Evolutionary conservation across 495 filamentous ascomycete genomes (phyloP).

Genomic region (Tetracladium marchalianum): DNA sequence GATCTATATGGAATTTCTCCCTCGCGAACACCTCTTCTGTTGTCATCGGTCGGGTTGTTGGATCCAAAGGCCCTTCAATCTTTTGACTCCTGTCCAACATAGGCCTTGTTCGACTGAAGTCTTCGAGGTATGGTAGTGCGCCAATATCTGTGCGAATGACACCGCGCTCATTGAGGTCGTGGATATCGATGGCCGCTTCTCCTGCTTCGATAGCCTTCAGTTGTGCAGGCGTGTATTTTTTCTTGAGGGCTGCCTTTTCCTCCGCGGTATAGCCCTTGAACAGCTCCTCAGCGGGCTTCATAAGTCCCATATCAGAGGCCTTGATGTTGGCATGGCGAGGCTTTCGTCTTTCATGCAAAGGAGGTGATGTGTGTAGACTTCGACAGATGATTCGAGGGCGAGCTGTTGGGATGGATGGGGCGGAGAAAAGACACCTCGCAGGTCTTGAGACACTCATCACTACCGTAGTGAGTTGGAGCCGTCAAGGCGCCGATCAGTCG

Average conservation of each 20-base stretch:
- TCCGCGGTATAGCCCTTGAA: slow-evolving; percentile 58
- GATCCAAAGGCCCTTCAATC: slow-evolving; percentile 34
- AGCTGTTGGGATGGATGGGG: slow-evolving; percentile 31
- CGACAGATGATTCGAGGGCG: slow-evolving; percentile 37
- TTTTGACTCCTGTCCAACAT: slow-evolving; percentile 51
- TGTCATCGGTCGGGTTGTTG: slow-evolving; percentile 50
- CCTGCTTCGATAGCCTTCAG: slow-evolving; percentile 77
- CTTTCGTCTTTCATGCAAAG: slow-evolving; percentile 21
- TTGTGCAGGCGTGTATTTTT: slow-evolving; percentile 70
- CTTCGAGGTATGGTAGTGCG: slow-evolving; percentile 69
- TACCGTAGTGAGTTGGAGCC: slow-evolving; percentile 3
- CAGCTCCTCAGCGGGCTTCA: slow-evolving; percentile 24
- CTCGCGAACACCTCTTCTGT: slow-evolving; percentile 10
- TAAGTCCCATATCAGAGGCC: slow-evolving; percentile 21
- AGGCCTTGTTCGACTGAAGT: slow-evolving; percentile 68
- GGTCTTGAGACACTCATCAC: slow-evolving; percentile 51
- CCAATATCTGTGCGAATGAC: slow-evolving; percentile 60
- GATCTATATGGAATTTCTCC: not conserved
- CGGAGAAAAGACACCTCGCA: slow-evolving; percentile 47
- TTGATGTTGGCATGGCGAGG: slow-evolving; percentile 26
- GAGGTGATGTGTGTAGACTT: slow-evolving; percentile 41
- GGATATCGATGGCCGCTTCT: slow-evolving; percentile 68
- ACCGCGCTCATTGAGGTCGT: slow-evolving; percentile 66
- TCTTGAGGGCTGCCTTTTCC: slow-evolving; percentile 51
- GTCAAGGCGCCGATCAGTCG: slow-evolving; percentile 4